Evolutionary conservation across 768 basidiomycete species (phyloP).

Genomic region (Gymnopilus dilepis): DNA sequence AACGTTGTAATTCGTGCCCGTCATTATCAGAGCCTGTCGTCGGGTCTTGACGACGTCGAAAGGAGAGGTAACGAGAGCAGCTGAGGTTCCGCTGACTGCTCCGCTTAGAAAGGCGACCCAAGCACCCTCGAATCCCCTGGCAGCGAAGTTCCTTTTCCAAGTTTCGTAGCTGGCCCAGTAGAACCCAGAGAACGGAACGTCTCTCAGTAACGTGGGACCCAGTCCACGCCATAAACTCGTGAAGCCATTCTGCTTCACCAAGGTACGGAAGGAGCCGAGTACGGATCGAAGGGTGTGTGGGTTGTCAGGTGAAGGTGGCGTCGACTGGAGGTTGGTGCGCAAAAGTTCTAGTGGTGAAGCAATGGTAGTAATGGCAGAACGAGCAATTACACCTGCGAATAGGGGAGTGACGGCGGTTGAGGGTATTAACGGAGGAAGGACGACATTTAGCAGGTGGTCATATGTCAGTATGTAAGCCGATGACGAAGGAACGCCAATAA

Average conservation of each 20-base stretch:
- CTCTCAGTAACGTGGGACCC: slow-evolving; percentile 92
- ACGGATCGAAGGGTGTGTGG: slow-evolving; percentile 83
- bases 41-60: slow-evolving; percentile 98
- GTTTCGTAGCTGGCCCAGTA: slow-evolving; percentile 97
- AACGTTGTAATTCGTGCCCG: slow-evolving; percentile 44
- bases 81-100: slow-evolving; percentile 83
- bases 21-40: slow-evolving; percentile 83
- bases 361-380: slow-evolving; percentile 78
- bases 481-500: slow-evolving; percentile 91
- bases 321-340: slow-evolving; percentile 92
- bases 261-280: slow-evolving; percentile 59
- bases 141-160: slow-evolving; percentile 68
- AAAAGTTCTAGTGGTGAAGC: slow-evolving; percentile 91
- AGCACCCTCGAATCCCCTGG: slow-evolving; percentile 59
- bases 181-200: slow-evolving; percentile 95
- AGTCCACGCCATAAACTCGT: slow-evolving; percentile 88
- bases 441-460: slow-evolving; percentile 76
- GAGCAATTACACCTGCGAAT: slow-evolving; percentile 80
- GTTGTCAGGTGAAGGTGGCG: slow-evolving; percentile 68
- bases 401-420: slow-evolving; percentile 65
- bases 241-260: slow-evolving; percentile 69
- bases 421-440: slow-evolving; percentile 67
- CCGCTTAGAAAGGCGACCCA: slow-evolving; percentile 88
- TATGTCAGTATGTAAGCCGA: slow-evolving; percentile 96
- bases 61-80: slow-evolving; percentile 90